Percentiles rank a stretch among this genome's conserved stretches.
These are phyloP conservation scores for Gynandropsis gynandra DNA, from an alignment of 345 rosid species.

Conservation along the genomic window DNA sequence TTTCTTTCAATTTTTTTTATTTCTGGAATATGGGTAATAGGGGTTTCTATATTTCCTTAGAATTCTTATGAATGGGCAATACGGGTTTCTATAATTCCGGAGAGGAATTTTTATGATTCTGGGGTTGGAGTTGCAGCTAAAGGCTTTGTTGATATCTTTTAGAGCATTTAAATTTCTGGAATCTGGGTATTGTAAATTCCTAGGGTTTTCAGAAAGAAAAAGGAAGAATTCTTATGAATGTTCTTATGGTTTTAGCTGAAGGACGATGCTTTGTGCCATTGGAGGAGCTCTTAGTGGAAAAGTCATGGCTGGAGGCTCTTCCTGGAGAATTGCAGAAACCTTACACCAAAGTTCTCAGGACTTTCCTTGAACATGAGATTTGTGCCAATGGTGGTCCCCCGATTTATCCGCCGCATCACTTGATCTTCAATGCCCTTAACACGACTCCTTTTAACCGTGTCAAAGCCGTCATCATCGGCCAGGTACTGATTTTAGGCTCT, in stretches of 20 bases:
- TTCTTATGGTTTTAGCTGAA: constrained; percentile 20
- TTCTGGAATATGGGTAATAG: not conserved
- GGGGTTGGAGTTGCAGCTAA: constrained; percentile 8
- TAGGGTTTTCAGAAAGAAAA: not conserved
- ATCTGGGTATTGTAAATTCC: not conserved
- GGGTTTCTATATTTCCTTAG: not conserved
- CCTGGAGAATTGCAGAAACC: constrained; percentile 63
- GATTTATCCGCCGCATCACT: constrained; percentile 69
- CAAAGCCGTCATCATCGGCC: constrained; percentile 85
- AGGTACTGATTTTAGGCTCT: constrained; percentile 29
- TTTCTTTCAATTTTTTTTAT: constrained; percentile 9
- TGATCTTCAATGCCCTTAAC: constrained; percentile 80
- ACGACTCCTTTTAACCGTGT: constrained; percentile 66
- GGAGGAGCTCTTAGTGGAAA: constrained; percentile 80
- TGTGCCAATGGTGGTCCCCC: constrained; percentile 20
- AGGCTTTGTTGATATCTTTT: too few relatives aligned
- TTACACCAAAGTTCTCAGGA: constrained; percentile 49
- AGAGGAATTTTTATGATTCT: constrained; percentile 5
- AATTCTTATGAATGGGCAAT: not conserved
- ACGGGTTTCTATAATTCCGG: not conserved
- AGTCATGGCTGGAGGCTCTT: constrained; percentile 66
- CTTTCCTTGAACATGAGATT: constrained; percentile 55
- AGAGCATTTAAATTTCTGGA: too few relatives aligned
- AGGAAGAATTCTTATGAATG: not conserved
- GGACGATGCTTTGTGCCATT: constrained; percentile 48